Evolutionary conservation across 202 grass and related monocot species (phyloP).

Genomic region (Eragrostis tef): DNA sequence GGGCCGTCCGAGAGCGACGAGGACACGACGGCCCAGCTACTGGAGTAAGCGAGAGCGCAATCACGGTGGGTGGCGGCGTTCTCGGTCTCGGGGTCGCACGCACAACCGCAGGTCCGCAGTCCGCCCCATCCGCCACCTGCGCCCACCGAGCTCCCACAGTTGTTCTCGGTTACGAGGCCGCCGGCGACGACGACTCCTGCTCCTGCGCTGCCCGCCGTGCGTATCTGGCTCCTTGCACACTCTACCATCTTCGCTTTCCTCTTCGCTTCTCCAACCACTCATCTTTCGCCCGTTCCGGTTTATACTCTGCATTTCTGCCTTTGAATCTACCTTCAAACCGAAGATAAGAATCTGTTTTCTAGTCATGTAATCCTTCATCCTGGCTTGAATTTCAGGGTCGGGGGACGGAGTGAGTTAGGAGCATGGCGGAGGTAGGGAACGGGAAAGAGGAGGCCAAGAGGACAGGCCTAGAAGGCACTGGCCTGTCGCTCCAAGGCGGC

Average conservation of each 20-base stretch:
- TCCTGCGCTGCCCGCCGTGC: neutral
- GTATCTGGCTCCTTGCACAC: neutral
- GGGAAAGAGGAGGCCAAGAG: slow-evolving; percentile 43
- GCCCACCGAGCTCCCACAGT: neutral
- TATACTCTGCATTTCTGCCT: neutral
- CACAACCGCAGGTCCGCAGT: no score
- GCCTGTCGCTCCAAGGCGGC: slow-evolving; percentile 41
- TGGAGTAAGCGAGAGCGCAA: no score
- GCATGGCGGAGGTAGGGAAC: slow-evolving; percentile 1
- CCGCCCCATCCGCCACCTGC: neutral
- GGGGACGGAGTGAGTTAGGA: neutral
- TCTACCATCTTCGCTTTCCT: neutral
- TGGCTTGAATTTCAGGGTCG: slow-evolving; percentile 5
- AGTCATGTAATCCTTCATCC: neutral
- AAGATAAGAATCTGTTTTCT: neutral
- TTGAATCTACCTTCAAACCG: neutral
- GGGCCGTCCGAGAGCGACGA: no score
- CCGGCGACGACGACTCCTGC: neutral
- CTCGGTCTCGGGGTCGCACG: no score
- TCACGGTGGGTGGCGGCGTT: no score
- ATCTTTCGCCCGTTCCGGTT: neutral
- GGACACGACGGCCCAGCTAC: no score
- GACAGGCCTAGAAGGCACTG: slow-evolving; percentile 48
- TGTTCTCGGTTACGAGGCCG: neutral
- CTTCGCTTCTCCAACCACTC: neutral